phyloP scores from a whole-genome alignment of 352 stramenopile genomes.

The Globisporangium barbulae region DNA sequence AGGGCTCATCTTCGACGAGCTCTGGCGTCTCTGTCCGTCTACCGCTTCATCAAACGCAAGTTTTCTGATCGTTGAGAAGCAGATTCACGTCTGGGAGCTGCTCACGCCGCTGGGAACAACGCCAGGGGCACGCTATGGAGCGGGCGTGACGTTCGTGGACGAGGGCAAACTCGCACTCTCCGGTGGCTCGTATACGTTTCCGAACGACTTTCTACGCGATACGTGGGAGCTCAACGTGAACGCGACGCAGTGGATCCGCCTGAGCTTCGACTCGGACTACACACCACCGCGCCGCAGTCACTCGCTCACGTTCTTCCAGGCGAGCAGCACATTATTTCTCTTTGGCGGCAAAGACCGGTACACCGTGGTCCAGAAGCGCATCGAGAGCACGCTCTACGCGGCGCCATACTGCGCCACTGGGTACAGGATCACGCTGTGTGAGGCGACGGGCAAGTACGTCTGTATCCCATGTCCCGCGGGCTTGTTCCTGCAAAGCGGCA shows the following conservation, averaged over 20 bases:
- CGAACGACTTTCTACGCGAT: conserved; percentile 69
- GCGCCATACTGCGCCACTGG: conserved; percentile 46
- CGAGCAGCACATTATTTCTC: conserved; percentile 35
- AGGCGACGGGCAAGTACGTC: conserved; percentile 45
- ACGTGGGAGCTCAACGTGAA: conserved; percentile 73
- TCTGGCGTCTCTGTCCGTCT: conserved; percentile 62
- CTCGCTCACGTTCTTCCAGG: conserved; percentile 40
- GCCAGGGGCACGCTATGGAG: conserved; percentile 53
- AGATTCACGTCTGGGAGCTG: conserved; percentile 54
- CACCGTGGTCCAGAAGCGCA: conserved; percentile 42
- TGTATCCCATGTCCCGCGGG: conserved; percentile 61
- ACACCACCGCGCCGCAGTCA: conserved; percentile 49
- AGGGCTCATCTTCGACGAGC: conserved; percentile 58
- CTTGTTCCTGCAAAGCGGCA: conserved; percentile 51
- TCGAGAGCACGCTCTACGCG: conserved; percentile 48
- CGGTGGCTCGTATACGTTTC: conserved; percentile 72
- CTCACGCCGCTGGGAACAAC: conserved; percentile 44
- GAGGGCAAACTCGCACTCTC: conserved; percentile 55
- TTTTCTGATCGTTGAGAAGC: conserved; percentile 29
- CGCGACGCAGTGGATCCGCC: conserved; percentile 56
- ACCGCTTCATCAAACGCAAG: not conserved
- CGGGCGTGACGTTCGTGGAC: conserved; percentile 50
- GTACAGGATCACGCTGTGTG: conserved; percentile 55
- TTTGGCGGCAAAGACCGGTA: conserved; percentile 68
- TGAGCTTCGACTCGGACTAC: conserved; percentile 49